Percentiles rank a stretch among this genome's conserved stretches.
These are phyloP conservation scores for Neonectria magnoliae DNA, from an alignment of 2,329 filamentous ascomycete species.

Conservation along the genomic window DNA sequence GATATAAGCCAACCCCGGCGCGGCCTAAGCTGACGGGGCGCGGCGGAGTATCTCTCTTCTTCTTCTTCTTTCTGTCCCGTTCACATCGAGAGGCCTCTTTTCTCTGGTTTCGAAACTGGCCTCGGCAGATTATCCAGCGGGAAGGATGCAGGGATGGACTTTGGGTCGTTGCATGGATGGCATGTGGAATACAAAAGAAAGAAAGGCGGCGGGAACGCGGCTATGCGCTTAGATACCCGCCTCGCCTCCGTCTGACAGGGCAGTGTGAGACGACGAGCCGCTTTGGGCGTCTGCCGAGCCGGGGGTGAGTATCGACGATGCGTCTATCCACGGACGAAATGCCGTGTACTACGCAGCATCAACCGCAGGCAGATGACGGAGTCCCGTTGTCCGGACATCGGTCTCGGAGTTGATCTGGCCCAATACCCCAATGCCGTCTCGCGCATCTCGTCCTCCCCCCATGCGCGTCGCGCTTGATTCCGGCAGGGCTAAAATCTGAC, in stretches of 20 bases:
- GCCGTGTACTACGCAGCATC: background rate
- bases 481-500: constrained; percentile 24
- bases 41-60: background rate
- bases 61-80: background rate
- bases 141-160: no score
- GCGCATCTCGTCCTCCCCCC: background rate
- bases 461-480: constrained; percentile 6
- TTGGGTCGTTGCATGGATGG: background rate
- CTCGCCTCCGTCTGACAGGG: background rate
- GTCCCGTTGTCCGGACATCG: background rate
- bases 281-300: background rate
- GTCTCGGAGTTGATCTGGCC: no score
- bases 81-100: no score
- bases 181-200: background rate
- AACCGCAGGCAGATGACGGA: background rate
- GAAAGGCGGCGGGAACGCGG: background rate
- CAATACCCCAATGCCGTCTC: no score
- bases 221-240: constrained; percentile 5
- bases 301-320: background rate
- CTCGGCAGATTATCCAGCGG: no score
- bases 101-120: no score
- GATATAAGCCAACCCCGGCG: background rate
- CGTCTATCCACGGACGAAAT: background rate
- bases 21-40: background rate
- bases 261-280: background rate